Conservation (phyloP, 2,329 filamentous ascomycete species). For the Fragosphaeria purpurea region DNA sequence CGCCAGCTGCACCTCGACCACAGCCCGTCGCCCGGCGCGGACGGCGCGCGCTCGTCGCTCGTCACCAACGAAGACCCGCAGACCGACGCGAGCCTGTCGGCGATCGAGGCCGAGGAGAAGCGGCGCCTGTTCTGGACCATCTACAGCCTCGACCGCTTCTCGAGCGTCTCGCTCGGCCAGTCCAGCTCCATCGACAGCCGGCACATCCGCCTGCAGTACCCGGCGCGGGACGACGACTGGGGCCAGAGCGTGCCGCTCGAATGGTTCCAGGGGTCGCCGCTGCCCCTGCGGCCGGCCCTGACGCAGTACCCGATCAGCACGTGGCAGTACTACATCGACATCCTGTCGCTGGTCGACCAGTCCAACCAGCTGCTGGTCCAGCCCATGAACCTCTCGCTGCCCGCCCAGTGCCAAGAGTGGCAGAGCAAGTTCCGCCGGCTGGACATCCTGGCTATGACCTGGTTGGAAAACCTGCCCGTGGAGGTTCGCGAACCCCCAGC, state of each 20-base stretch:
- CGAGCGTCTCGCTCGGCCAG: constrained; percentile 9
- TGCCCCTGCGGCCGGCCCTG: not conserved
- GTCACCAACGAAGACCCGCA: not conserved
- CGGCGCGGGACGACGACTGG: constrained; percentile 7
- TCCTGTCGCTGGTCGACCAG: constrained; percentile 8
- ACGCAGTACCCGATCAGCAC: not conserved
- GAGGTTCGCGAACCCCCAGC: not conserved
- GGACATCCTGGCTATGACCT: constrained; percentile 3
- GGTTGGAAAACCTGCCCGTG: constrained; percentile 7
- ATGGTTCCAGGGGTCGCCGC: constrained; percentile 3
- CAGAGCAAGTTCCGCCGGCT: constrained; percentile 10
- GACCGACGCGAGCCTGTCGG: not conserved
- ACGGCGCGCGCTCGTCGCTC: not conserved
- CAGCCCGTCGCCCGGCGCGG: not conserved
- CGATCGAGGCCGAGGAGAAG: constrained; percentile 9
- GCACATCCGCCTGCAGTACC: constrained; percentile 8
- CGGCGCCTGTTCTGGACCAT: constrained; percentile 11
- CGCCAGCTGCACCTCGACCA: constrained; percentile 8
- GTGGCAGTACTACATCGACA: constrained; percentile 10
- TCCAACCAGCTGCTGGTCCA: constrained; percentile 10
- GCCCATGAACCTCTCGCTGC: constrained; percentile 7
- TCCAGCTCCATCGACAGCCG: constrained; percentile 8
- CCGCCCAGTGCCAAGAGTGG: constrained; percentile 10
- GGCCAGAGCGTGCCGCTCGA: constrained; percentile 1
- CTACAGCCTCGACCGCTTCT: constrained; percentile 11